phyloP scores from a whole-genome alignment of 768 basidiomycete species.

The Ramaria rubella region DNA sequence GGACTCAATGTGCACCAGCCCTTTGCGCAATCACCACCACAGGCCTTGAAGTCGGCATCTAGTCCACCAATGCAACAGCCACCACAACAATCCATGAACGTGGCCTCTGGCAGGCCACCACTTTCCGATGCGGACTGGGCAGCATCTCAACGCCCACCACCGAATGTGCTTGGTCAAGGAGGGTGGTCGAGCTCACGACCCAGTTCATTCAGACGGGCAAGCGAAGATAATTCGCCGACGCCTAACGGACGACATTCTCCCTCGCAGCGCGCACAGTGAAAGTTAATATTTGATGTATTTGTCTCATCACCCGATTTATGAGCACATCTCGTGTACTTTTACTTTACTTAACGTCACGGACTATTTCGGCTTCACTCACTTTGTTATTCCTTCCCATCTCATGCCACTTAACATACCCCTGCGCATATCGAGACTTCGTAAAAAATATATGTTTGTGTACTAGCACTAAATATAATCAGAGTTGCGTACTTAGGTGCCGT shows the following conservation, averaged over 20 bases:
- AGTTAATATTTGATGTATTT: neutral
- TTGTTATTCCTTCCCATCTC: neutral
- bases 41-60: neutral
- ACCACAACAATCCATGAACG: too few relatives aligned
- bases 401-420: neutral
- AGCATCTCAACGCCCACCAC: conserved; percentile 7
- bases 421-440: neutral
- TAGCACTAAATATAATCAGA: neutral
- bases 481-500: too few relatives aligned
- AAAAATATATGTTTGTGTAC: neutral
- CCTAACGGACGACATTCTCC: conserved; percentile 9
- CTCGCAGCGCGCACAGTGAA: neutral
- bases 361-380: conserved; percentile 2
- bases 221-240: conserved; percentile 2
- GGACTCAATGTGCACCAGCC: neutral
- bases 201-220: conserved; percentile 1
- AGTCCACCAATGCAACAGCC: neutral
- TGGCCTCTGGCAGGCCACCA: neutral
- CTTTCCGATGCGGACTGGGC: conserved; percentile 11
- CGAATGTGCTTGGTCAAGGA: neutral
- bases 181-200: conserved; percentile 1
- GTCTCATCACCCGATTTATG: neutral
- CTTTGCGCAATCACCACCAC: neutral
- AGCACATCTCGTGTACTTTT: conserved; percentile 6
- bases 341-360: conserved; percentile 1